Percentiles rank a stretch among this genome's conserved stretches.
Evolutionary conservation across 2,329 filamentous ascomycete genomes (phyloP).

Genomic region (Dactylella cylindrospora): DNA sequence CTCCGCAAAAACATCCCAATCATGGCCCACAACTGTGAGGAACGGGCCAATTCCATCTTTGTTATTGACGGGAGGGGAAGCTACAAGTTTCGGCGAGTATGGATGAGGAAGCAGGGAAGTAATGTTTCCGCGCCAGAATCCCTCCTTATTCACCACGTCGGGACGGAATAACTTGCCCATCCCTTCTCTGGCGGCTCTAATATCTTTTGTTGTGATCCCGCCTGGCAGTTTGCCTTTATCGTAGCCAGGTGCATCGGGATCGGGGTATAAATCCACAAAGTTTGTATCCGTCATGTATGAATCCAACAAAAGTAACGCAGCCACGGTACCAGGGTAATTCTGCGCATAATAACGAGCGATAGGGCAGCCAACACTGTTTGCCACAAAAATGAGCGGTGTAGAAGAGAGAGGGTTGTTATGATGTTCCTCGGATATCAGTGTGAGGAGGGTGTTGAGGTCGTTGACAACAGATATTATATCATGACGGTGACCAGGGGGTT

Average conservation of each 20-base stretch:
- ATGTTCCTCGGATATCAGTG: slow-evolving; percentile 50
- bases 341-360: slow-evolving; percentile 59
- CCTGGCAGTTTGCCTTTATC: slow-evolving; percentile 53
- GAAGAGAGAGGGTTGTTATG: not conserved
- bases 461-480: slow-evolving; percentile 55
- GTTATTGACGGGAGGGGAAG: slow-evolving; percentile 44
- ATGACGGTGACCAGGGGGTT: slow-evolving; percentile 55
- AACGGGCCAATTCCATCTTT: slow-evolving; percentile 51
- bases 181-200: slow-evolving; percentile 51
- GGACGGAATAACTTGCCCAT: slow-evolving; percentile 57
- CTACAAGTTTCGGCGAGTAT: slow-evolving; percentile 53
- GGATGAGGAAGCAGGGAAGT: slow-evolving; percentile 53
- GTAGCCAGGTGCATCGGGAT: slow-evolving; percentile 58
- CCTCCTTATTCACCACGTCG: slow-evolving; percentile 57
- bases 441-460: slow-evolving; percentile 56
- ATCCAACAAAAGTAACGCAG: slow-evolving; percentile 59
- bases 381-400: slow-evolving; percentile 55
- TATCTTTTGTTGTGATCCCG: slow-evolving; percentile 51
- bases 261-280: slow-evolving; percentile 60
- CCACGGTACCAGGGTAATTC: slow-evolving; percentile 55
- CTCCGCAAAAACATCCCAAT: slow-evolving; percentile 58
- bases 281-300: slow-evolving; percentile 62
- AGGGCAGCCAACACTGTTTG: slow-evolving; percentile 60
- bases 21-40: slow-evolving; percentile 60
- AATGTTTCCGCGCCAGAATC: slow-evolving; percentile 57